Base-by-base conservation (phyloP, 2,329 filamentous ascomycete species). In the Zopfia rhizophila region DNA sequence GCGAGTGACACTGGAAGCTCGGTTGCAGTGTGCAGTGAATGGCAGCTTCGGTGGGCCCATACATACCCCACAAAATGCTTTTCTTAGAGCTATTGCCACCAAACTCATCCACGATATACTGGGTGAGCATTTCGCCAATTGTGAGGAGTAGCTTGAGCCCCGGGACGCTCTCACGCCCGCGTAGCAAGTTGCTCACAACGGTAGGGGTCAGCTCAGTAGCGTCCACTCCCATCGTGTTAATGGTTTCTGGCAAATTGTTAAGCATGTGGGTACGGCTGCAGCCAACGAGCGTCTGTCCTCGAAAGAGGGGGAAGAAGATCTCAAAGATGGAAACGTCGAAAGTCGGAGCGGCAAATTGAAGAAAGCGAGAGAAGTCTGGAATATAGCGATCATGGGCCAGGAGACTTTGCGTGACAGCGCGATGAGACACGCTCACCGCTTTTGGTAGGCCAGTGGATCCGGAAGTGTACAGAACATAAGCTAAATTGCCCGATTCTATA, bases 251-350 rank as follows among this genome's bases (percentile, higher is more conserved):
- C 16, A 97, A 80, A 62, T 96, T 85, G 51, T 88, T 83, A 29
- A 97, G 78, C 77, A 96, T 83, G 23, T 82, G 77, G 36, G 78
- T 76, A 19, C 91, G 83, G 44, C 85, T 81, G 55, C 87, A 90
- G 43, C 84, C 82, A 35, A 93, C 83, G 2, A 97, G 75, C 0
- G 90, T 96, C 16, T 76, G 77, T 2, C 88, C 88, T 45, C 90
- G 80, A 51, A 86, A 87, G 12, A 92, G 75, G 0, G 92, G 89
- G 55, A 96, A 96, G 78, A 96, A 96, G 5, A 95, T 92, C 66
- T 97, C 92, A 66, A 97, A 97, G 5, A 96, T 87, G 0, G 90
- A 96, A 6, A 97, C 92, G 69, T 97, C 92, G 66, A 97, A 97
- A 0, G 91, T 96, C 1, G 92, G 90, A 3, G 91, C 88, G 4